Base-by-base conservation (phyloP, 1,284 basidiomycete species). In the Cutaneotrichosporon cutaneum region DNA sequence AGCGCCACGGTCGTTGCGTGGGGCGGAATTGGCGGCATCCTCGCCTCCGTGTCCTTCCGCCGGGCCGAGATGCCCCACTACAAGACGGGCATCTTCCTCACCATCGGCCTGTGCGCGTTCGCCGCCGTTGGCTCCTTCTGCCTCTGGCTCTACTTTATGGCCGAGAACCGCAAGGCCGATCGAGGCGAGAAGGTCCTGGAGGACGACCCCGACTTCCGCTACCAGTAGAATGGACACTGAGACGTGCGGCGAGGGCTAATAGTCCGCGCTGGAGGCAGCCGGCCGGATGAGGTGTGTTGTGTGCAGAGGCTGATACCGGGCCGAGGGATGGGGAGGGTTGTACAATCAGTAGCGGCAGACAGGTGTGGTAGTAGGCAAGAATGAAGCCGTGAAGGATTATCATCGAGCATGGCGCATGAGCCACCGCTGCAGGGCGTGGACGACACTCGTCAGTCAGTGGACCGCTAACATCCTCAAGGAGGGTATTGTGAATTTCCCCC, bases 11-110 rank as follows among this genome's bases (percentile, higher is more conserved):
- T 78, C 54, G 74, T 81, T 60, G 76, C 72, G 36, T 76, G 78
- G 52, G 80, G 79, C 35, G 80, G 80, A 62, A 67, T 81, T 35
- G 82, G 82, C 27, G 82, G 81, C 58, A 81, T 82, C 68, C 67
- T 81, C 59, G 77, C 79, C 18, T 73, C 72, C 13, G 64, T 72
- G 39, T 68, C 68, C 18, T 64, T 61, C 59, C 55, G 52, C 36
- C 47, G 61, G 79, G 71, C 61, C 54, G 63, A 73, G 73, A 69
- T 56, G 56, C 47, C 14, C 69, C 44, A 44, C 51, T 64, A 61
- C 59, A 47, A 53, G 26, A 74, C 67, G 21, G 69, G 67, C 8
- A 59, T 68, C 45, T 70, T 56, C 56, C 58, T 63, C 14, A 70
- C 71, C 36, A 66, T 77, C 44, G 73, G 64, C 4, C 67, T 70